phyloP scores from a whole-genome alignment of 352 stramenopile species.

The Phytophthora pseudosyringae region DNA sequence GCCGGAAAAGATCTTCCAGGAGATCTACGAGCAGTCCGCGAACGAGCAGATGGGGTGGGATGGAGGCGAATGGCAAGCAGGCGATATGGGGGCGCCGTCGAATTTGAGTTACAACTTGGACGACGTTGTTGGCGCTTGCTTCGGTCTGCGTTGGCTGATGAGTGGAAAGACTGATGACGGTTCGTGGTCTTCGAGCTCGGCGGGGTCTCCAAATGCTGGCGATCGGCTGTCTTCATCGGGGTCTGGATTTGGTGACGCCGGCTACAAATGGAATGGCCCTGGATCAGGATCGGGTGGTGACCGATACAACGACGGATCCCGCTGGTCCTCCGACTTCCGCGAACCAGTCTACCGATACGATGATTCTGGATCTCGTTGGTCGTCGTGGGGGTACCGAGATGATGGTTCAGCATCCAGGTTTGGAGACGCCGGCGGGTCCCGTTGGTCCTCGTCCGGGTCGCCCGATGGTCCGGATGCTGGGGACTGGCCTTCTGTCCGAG shows the following conservation, averaged over 20 bases:
- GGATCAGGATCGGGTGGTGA: conserved; percentile 15
- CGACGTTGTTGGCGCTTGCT: conserved; percentile 26
- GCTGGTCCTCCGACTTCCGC: conserved; percentile 2
- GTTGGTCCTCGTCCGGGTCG: conserved; percentile 26
- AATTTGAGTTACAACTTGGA: conserved; percentile 10
- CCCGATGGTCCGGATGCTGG: conserved; percentile 14
- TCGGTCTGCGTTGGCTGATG: conserved; percentile 27
- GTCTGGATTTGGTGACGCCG: conserved; percentile 17
- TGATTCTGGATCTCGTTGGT: conserved; percentile 23
- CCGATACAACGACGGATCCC: conserved; percentile 10
- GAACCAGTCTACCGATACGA: conserved; percentile 26
- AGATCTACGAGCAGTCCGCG: conserved; percentile 16
- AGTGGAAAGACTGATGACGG: conserved; percentile 17
- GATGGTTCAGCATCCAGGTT: conserved; percentile 9
- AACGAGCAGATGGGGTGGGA: conserved; percentile 27
- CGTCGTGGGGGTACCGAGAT: conserved; percentile 25
- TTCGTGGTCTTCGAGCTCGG: conserved; percentile 20
- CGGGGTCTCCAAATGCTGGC: neutral
- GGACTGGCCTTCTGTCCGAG: conserved; percentile 10
- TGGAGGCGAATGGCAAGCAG: conserved; percentile 13
- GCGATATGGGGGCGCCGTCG: neutral
- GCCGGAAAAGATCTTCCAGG: conserved; percentile 33
- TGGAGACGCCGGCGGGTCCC: conserved; percentile 13
- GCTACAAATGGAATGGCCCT: conserved; percentile 8
- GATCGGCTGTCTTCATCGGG: conserved; percentile 13